phyloP scores from a whole-genome alignment of 495 filamentous ascomycete genomes.

The Trypethelium eluteriae region DNA sequence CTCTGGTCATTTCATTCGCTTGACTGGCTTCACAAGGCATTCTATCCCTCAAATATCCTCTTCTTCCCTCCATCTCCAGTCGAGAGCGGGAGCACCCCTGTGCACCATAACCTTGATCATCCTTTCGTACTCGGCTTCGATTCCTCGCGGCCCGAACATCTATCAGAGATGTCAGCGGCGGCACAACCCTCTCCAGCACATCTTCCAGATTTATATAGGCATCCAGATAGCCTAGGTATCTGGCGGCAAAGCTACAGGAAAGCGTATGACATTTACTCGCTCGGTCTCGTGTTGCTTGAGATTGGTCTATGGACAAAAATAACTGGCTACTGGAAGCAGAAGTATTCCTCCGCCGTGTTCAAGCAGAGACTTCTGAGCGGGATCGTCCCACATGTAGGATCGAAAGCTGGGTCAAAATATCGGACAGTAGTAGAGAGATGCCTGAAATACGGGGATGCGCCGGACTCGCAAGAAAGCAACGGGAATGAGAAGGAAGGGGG shows the following conservation, averaged over 20 bases:
- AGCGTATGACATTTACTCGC: slow-evolving; percentile 30
- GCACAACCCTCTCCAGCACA: slow-evolving; percentile 21
- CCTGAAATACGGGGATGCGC: slow-evolving; percentile 15
- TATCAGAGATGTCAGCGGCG: slow-evolving; percentile 33
- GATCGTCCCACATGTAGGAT: slow-evolving; percentile 30
- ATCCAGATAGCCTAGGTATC: slow-evolving; percentile 29
- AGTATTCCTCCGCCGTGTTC: slow-evolving; percentile 30
- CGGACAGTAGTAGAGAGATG: slow-evolving; percentile 30
- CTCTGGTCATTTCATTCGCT: slow-evolving; percentile 37
- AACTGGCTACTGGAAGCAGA: slow-evolving; percentile 25
- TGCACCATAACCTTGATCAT: slow-evolving; percentile 21
- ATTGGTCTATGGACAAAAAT: slow-evolving; percentile 31
- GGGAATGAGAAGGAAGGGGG: slow-evolving; percentile 12
- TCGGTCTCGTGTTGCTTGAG: slow-evolving; percentile 32
- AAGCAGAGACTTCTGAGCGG: slow-evolving; percentile 29
- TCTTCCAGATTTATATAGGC: slow-evolving; percentile 30
- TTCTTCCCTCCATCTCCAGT: slow-evolving; percentile 29
- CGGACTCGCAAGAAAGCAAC: background rate
- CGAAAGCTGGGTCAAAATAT: slow-evolving; percentile 30
- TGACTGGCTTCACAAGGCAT: slow-evolving; percentile 38
- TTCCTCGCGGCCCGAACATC: slow-evolving; percentile 32
- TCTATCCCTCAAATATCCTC: slow-evolving; percentile 31
- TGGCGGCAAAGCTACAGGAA: slow-evolving; percentile 31
- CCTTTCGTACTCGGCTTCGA: slow-evolving; percentile 36
- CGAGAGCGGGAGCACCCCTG: slow-evolving; percentile 14